Percentiles rank a stretch among this genome's conserved stretches.
phyloP scores from a whole-genome alignment of 257 asterid genomes.

The Fraxinus americana region DNA sequence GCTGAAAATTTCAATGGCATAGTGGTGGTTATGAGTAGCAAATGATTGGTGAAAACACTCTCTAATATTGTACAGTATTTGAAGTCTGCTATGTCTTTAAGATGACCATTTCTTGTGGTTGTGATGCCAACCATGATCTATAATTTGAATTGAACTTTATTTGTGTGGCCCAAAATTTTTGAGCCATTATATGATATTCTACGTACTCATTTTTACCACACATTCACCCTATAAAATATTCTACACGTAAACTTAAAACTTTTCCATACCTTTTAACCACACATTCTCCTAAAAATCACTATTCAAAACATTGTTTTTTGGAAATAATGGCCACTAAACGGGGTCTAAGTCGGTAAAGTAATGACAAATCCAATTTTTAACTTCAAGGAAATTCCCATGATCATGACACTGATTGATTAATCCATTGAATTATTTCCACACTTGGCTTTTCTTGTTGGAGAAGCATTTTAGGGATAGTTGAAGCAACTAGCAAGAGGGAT shows the following conservation, averaged over 20 bases:
- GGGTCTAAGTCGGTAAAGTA: neutral
- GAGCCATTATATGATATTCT: neutral
- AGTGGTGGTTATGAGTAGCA: neutral
- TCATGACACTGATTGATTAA: neutral
- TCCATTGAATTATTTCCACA: neutral
- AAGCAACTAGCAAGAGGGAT: too few species aligned
- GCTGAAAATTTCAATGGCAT: neutral
- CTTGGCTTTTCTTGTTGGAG: neutral
- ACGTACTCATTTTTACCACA: too few species aligned
- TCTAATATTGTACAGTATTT: neutral
- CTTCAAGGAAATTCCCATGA: neutral
- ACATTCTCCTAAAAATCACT: too few species aligned
- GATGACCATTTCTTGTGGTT: slow-evolving; percentile 6
- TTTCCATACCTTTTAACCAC: too few species aligned
- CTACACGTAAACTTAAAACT: too few species aligned
- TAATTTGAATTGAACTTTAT: neutral
- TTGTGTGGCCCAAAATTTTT: neutral
- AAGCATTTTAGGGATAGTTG: neutral
- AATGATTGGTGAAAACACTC: neutral
- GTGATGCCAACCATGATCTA: neutral
- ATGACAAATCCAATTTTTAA: neutral
- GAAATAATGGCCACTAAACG: too few species aligned
- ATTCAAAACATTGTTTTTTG: too few species aligned
- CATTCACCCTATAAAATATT: too few species aligned
- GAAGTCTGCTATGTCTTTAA: neutral